Conservation (phyloP, 768 basidiomycete genomes). For the Mycena floridula region DNA sequence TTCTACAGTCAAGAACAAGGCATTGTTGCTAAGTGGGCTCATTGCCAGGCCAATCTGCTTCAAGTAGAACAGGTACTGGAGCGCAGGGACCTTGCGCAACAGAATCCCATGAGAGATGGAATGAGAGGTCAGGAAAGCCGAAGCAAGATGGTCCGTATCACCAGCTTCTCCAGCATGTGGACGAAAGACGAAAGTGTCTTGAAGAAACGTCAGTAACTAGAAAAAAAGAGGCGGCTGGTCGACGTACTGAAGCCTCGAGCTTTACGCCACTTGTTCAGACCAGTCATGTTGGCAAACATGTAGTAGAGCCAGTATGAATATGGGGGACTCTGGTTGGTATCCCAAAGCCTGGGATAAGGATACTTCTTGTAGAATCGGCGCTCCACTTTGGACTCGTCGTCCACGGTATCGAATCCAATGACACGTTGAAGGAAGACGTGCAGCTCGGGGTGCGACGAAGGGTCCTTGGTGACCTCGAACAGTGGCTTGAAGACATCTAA, state of each 20-base stretch:
- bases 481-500: slow-evolving; percentile 88
- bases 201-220: slow-evolving; percentile 3
- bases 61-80: slow-evolving; percentile 96
- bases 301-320: slow-evolving; percentile 98
- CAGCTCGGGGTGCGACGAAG: slow-evolving; percentile 83
- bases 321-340: slow-evolving; percentile 83
- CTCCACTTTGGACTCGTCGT: slow-evolving; percentile 95
- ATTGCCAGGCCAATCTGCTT: slow-evolving; percentile 98
- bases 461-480: slow-evolving; percentile 95
- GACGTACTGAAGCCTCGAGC: slow-evolving; percentile 84
- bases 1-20: slow-evolving; percentile 94
- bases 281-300: slow-evolving; percentile 95
- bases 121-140: slow-evolving; percentile 93
- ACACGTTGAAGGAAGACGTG: slow-evolving; percentile 95
- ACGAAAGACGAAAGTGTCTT: slow-evolving; percentile 94
- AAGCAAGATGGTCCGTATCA: slow-evolving; percentile 94
- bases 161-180: slow-evolving; percentile 98
- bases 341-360: slow-evolving; percentile 88
- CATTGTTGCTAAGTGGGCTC: slow-evolving; percentile 98
- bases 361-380: slow-evolving; percentile 89
- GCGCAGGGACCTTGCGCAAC: slow-evolving; percentile 92
- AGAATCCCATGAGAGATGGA: slow-evolving; percentile 99
- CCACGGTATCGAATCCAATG: slow-evolving; percentile 96
- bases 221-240: background rate
- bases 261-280: slow-evolving; percentile 89